Base-by-base conservation (phyloP, 495 filamentous ascomycete species). In the Astrocystis sublimbata region DNA sequence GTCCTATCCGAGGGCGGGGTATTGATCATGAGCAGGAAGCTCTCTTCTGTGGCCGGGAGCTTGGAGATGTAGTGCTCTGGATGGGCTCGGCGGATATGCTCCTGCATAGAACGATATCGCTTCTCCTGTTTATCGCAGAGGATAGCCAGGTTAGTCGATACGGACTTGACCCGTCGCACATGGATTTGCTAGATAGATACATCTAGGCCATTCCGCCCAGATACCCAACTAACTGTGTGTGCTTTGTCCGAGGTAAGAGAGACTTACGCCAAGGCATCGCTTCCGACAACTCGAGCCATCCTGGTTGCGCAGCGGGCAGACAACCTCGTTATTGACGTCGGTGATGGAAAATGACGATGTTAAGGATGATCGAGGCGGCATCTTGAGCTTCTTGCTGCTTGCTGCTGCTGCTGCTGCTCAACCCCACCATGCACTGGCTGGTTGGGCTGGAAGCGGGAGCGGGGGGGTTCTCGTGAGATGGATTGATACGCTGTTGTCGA, bases 271-370 rank as follows among this genome's bases (percentile, higher is more conserved):
- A 70, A 94, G 84, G 77, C 94, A 98, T 81, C 94, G 85, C 81
- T 98, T 98, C 72, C 94, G 90, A 84, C 94, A 98, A 80, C 88
- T 92, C 68, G 94, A 96, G 68, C 92, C 92, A 85, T 98, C 94
- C 62, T 96, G 92, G 74, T 97, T 97, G 71, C 87, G 88, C 80
- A 98, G 79, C 63, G 94, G 94, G 81, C 94, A 98, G 62, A 97
- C 92, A 66, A 98, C 93, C 76, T 97, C 94, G 76, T 96, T 96
- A 73, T 89, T 92, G 73, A 88, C 86, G 80, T 96, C 92, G 63
- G 90, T 88, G 69, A 96, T 89, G 65, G 92, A 93, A 73, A 97
- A 97, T 57, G 92, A 96, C 75, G 89, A 89, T 60, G 90, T 93
- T 72, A 96, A 81, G 58, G 91, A 89, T 64, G 88, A 88, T 85